phyloP scores from a whole-genome alignment of 1,284 basidiomycete species.

The Lignosus rhinocerotis region DNA sequence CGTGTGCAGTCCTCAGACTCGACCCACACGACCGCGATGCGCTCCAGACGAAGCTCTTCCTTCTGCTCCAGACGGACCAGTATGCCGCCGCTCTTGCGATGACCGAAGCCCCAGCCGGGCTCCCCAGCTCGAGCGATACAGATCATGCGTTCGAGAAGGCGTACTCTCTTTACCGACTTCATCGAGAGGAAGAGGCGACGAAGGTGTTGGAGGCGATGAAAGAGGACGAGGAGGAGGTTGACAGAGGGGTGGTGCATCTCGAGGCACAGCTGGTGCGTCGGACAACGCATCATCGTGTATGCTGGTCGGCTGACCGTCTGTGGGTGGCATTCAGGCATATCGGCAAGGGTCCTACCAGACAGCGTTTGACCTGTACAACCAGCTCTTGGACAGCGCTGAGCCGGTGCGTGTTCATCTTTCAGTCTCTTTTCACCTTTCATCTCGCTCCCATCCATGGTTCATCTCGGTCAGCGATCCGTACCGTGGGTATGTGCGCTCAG shows the following conservation, averaged over 20 bases:
- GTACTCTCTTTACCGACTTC: conserved; percentile 81
- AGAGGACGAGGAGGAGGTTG: conserved; percentile 40
- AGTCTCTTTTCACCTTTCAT: neutral
- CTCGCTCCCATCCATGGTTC: neutral
- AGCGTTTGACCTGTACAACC: conserved; percentile 76
- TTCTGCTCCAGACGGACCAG: conserved; percentile 83
- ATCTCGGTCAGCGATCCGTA: neutral
- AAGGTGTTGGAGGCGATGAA: conserved; percentile 54
- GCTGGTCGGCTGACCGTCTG: conserved; percentile 12
- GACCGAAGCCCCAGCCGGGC: conserved; percentile 29
- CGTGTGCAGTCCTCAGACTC: conserved; percentile 63
- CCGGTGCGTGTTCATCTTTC: conserved; percentile 49
- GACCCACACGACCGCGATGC: conserved; percentile 72
- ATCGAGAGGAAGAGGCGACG: conserved; percentile 68
- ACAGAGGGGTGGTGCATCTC: conserved; percentile 72
- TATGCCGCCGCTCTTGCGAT: conserved; percentile 61
- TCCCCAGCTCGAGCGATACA: neutral
- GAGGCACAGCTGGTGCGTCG: conserved; percentile 79
- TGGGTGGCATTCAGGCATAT: conserved; percentile 42
- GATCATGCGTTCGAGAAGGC: conserved; percentile 69
- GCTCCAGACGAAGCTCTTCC: conserved; percentile 77
- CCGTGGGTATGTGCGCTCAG: too few species aligned
- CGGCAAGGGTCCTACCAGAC: conserved; percentile 72
- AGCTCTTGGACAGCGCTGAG: conserved; percentile 73
- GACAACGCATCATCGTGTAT: neutral